Base-by-base conservation (phyloP, 768 basidiomycete genomes). In the Lentinula edodes region DNA sequence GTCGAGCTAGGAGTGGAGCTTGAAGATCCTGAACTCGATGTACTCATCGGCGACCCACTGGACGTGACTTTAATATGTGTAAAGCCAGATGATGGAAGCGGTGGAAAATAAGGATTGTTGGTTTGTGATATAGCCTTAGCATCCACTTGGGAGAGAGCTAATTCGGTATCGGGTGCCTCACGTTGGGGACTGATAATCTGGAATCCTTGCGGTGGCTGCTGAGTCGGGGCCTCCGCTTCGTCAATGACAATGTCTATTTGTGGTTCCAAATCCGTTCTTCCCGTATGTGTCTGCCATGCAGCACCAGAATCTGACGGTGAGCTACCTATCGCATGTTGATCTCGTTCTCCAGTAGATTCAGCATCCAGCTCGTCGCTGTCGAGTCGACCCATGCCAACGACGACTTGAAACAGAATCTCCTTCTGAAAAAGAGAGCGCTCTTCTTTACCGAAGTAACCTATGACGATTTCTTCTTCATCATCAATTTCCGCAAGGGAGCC, bases 301-400 rank as follows among this genome's bases (percentile, higher is more conserved):
- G 15, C 51, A 32, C 6, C 51, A 35, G 38, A 39, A 38, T 41
- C 53, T 41, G 53, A 41, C 6, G 15, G 6, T n/a, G 36, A 9
- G 7, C 15, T 8, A 6, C 5, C 53, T 3, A 15, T 23, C 7
- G 12, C 35, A 18, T 20, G 6, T 18, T 54, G 53, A 5, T 13
- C n/a, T 23, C 18, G 39, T 28, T 56, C 41, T 35, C 50, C 45
- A 10, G 36, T 13, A 42, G 28, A 18, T 13, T 46, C 53, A 38
- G 36, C 56, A 6, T 42, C 41, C n/a, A 35, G 70, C 67, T 63
- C 73, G 65, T 64, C 64, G 15, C 66, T 70, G 50, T 87, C 87
- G 34, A 98, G 78, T 20, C 86, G 79, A 8, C 92, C 92, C 80
- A 98, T 90, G 35, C 93, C 95, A 57, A 97, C 87, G 60, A 96